These are phyloP conservation scores for Murraya paniculata DNA, from an alignment of 345 rosid genomes.

Conservation along the genomic window DNA sequence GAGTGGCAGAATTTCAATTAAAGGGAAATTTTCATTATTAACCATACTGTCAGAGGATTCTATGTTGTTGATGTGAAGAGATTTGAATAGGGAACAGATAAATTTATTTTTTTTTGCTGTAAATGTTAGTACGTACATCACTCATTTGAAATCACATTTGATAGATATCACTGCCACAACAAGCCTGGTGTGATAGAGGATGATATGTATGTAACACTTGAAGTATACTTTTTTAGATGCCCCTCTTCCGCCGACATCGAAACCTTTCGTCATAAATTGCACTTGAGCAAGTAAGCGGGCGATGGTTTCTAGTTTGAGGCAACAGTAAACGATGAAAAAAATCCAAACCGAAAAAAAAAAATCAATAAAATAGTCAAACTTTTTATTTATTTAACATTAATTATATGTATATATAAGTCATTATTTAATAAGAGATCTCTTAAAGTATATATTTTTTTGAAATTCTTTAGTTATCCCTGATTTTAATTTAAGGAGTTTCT, in stretches of 20 bases:
- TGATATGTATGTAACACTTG: neutral
- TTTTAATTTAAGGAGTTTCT: no score
- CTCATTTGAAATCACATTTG: constrained; percentile 2
- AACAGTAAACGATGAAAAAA: no score
- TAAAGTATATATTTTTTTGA: no score
- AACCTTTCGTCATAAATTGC: no score
- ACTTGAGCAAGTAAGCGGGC: no score
- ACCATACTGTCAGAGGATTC: constrained; percentile 78
- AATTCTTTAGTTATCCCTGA: no score
- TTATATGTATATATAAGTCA: no score
- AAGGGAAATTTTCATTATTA: constrained; percentile 76
- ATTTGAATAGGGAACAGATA: neutral
- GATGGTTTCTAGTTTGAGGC: no score
- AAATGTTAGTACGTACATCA: constrained; percentile 21
- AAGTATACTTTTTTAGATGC: neutral
- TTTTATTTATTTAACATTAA: no score
- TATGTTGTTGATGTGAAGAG: constrained; percentile 45
- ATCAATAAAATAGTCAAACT: no score
- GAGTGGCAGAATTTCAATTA: constrained; percentile 74
- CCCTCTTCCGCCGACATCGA: neutral
- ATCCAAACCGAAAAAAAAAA: no score
- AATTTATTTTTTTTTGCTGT: constrained; percentile 17
- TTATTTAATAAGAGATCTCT: no score
- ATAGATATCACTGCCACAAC: neutral
- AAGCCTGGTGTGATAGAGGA: neutral